phyloP scores from a whole-genome alignment of 1,284 basidiomycete genomes.

The Ustilago trichophora region DNA sequence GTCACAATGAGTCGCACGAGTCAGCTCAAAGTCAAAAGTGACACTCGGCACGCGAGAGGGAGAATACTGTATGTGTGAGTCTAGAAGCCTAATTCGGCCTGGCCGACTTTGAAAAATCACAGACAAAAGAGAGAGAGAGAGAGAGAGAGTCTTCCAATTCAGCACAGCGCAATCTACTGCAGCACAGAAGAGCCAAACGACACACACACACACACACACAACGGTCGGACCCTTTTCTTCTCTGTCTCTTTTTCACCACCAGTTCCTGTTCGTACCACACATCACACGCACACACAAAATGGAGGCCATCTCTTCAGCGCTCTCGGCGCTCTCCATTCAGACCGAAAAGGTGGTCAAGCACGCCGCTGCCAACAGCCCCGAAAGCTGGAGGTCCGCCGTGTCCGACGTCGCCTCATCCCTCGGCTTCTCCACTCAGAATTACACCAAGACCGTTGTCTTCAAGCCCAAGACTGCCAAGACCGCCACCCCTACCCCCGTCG shows the following conservation, averaged over 20 bases:
- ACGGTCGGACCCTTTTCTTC: neutral
- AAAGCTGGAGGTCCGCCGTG: slow-evolving; percentile 48
- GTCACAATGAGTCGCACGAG: slow-evolving; percentile 17
- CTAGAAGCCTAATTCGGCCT: slow-evolving; percentile 4
- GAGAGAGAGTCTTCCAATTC: too few species aligned
- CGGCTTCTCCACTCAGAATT: slow-evolving; percentile 30
- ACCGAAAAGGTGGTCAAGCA: slow-evolving; percentile 54
- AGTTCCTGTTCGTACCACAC: neutral
- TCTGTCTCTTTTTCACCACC: neutral
- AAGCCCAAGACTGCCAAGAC: slow-evolving; percentile 91
- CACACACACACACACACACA: neutral
- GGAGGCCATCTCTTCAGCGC: slow-evolving; percentile 50
- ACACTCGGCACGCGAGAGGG: slow-evolving; percentile 42
- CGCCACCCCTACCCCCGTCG: slow-evolving; percentile 82
- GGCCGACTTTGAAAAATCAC: too few species aligned
- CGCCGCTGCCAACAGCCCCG: slow-evolving; percentile 51
- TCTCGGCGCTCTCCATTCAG: slow-evolving; percentile 51
- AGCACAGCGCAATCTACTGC: too few species aligned
- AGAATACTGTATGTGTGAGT: too few species aligned
- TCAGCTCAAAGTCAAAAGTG: slow-evolving; percentile 23
- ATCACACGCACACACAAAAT: slow-evolving; percentile 5
- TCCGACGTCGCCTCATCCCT: slow-evolving; percentile 39
- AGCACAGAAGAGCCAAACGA: too few species aligned
- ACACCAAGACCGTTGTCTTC: slow-evolving; percentile 80
- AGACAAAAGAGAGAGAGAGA: too few species aligned